phyloP scores from a whole-genome alignment of 495 filamentous ascomycete species.

The Aspergillus olivimuriae region DNA sequence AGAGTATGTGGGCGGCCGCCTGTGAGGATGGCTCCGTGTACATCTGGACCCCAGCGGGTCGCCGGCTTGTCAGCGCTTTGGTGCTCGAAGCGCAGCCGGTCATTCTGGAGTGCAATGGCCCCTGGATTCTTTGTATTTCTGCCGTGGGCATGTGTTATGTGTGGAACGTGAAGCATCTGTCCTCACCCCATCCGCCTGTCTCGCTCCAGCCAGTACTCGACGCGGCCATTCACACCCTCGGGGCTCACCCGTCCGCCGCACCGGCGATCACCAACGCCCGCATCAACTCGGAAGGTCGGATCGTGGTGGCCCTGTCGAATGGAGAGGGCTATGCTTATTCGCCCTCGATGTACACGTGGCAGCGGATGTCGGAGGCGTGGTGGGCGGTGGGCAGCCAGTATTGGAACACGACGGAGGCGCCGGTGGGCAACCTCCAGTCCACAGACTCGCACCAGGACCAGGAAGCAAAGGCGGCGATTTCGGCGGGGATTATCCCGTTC shows the following conservation, averaged over 20 bases:
- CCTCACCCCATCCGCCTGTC: constrained; percentile 80
- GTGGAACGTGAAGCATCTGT: constrained; percentile 85
- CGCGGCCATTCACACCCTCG: constrained; percentile 64
- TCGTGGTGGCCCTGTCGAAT: constrained; percentile 82
- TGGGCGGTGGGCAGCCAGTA: constrained; percentile 98
- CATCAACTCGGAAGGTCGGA: constrained; percentile 75
- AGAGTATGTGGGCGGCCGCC: constrained; percentile 82
- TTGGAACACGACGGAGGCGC: constrained; percentile 92
- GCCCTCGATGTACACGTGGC: constrained; percentile 79
- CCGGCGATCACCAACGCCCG: constrained; percentile 85
- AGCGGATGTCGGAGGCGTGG: constrained; percentile 89
- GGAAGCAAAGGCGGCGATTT: constrained; percentile 55
- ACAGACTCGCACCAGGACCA: constrained; percentile 51
- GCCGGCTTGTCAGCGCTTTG: constrained; percentile 74
- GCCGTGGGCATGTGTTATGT: constrained; percentile 86
- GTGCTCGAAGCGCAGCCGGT: constrained; percentile 90
- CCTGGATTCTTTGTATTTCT: constrained; percentile 83
- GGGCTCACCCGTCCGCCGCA: constrained; percentile 61
- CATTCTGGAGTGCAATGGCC: constrained; percentile 81
- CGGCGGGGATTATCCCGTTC: constrained; percentile 85
- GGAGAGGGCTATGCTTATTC: constrained; percentile 92
- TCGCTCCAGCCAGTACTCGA: constrained; percentile 88
- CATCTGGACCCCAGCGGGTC: constrained; percentile 90
- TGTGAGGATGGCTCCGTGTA: constrained; percentile 94
- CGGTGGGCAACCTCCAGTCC: constrained; percentile 68